These are phyloP conservation scores for Cornus kousa DNA, from an alignment of 148 eudicot species.

Conservation along the genomic window DNA sequence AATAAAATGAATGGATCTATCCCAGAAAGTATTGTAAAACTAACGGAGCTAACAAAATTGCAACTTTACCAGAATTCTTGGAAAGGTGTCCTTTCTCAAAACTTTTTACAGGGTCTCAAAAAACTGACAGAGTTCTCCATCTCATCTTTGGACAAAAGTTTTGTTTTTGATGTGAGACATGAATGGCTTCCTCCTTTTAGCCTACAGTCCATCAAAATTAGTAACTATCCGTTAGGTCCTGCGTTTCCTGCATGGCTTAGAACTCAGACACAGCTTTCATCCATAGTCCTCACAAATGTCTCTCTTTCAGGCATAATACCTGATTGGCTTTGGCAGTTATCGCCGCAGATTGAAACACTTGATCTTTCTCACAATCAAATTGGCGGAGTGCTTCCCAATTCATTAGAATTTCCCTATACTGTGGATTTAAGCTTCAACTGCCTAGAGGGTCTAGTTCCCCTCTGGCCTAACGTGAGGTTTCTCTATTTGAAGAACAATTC, in stretches of 20 bases:
- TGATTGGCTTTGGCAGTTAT: constrained; percentile 18
- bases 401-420: not conserved
- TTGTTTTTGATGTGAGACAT: not conserved
- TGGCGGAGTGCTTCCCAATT: constrained; percentile 10
- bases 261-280: constrained; percentile 14
- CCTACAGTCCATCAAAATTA: not conserved
- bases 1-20: constrained; percentile 18
- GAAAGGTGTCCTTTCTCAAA: constrained; percentile 5
- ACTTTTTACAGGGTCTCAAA: not conserved
- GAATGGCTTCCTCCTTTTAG: constrained; percentile 16
- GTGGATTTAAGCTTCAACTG: constrained; percentile 13
- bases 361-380: constrained; percentile 27
- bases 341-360: constrained; percentile 12
- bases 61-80: not conserved
- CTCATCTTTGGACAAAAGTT: constrained; percentile 1
- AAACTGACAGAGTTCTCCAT: constrained; percentile 1
- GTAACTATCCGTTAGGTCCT: not conserved
- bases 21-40: constrained; percentile 14
- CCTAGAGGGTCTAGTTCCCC: constrained; percentile 3
- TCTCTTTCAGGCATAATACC: constrained; percentile 20
- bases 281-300: constrained; percentile 6
- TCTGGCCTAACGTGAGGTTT: not conserved
- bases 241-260: constrained; percentile 23
- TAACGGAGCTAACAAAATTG: not conserved
- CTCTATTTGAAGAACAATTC: constrained; percentile 11